Base-by-base conservation (phyloP, 2,329 filamentous ascomycete genomes). In the Trichoderma gracile region DNA sequence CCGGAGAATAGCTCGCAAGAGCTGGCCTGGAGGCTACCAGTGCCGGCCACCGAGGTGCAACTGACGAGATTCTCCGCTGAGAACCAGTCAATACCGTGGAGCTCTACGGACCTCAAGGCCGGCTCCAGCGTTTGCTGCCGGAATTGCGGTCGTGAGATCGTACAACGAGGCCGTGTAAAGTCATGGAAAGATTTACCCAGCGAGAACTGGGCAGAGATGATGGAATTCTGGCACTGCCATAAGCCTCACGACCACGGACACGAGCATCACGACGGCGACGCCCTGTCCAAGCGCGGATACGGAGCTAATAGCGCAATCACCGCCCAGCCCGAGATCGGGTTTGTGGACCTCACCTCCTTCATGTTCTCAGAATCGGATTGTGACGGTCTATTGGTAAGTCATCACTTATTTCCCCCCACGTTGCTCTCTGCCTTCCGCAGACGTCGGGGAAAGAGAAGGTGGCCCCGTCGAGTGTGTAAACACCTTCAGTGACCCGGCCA, bases 161-260 rank as follows among this genome's bases (percentile, higher is more conserved):
- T 86, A 14, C 46, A 70, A 0, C 62, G 70, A 3, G 77, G 74
- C 8, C 69, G 58, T 3, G 79, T 86, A 8, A 78, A 76, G 45
- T 76, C 78, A 43, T 99, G 95, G 94, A 97, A 94, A 77, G 93
- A 99, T 73, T 80, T 99, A 19, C 95, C 95, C 0, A 97, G 93
- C 73, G 93, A 96, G 71, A 94, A 97, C 72, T 99, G 95, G 95
- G 96, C 95, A 0, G 95, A 99, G 78, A 96, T 99, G 93, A 99
- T 99, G 95, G 96, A 99, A 76, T 96, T 99, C 70, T 99, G 95
- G 95, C 96, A 99, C 77, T 99, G 95, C 73, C 95, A 99, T 76
- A 98, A 98, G 77, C 95, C 96, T 45, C 83, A 88, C 66, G 81
- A 87, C 63, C 80, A 86, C 66, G 75, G 75, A 60, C 80, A 86